Base-by-base conservation (phyloP, 345 rosid species). In the Populus davidiana region DNA sequence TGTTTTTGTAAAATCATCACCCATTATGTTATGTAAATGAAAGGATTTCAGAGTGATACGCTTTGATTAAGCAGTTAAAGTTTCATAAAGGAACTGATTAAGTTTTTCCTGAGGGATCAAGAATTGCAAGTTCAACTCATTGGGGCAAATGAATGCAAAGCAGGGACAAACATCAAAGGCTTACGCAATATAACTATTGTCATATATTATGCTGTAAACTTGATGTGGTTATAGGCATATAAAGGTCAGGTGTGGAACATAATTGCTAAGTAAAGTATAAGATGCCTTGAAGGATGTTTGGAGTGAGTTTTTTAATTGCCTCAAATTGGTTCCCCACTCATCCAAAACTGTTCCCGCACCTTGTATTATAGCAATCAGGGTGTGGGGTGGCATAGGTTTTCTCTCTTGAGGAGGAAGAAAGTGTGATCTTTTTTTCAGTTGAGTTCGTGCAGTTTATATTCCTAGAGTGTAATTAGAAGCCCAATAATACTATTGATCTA, bases 401-500 rank as follows among this genome's bases (percentile, higher is more conserved):
- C 52, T 73, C 70, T 43, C 38, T 17, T 50, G 29, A 4, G 8
- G 1, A 54, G 27, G 68, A 64, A 82, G 49, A 63, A 16, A 47
- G 31, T 33, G 52, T 16, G 25, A 29, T 65, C 8, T 56, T 23
- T 49, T 18, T 43, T 35, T 29, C n/a, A 59, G 11, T 71, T 31
- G 31, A 70, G 31, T 39, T 67, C 70, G 56, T 74, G 47, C 69
- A 67, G 77, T 81, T 72, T 65, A 39, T 21, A 49, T 29, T 71
- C 47, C 44, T 43, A 17, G 27, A 47, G 39, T 63, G 43, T 16
- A 70, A 43, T 67, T 69, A 33, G 31, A 49, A 70, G 47, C 71
- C 63, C 72, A 69, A 76, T 74, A 33, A 72, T 35, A 70, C 79
- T 70, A 21, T 73, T 73, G 59, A 56, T 59, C 74, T 81, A 69